Evolutionary conservation across 257 asterid species (phyloP).

Genomic region (Verbascum thapsus): DNA sequence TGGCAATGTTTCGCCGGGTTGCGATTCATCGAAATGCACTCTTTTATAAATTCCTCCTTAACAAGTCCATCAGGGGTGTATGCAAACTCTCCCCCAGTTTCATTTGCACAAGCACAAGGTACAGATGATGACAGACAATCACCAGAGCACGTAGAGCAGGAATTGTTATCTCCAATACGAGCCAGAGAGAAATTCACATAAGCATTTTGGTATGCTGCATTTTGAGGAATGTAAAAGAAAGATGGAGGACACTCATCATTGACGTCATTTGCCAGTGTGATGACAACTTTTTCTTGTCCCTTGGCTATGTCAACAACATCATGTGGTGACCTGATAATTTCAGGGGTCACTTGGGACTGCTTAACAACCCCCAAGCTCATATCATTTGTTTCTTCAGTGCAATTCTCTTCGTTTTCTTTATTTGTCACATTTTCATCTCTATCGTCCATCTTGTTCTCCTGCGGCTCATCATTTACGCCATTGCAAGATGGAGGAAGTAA

Average conservation of each 20-base stretch:
- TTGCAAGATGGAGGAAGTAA: slow-evolving; percentile 38
- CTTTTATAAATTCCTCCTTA: slow-evolving; percentile 71
- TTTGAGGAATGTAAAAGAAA: slow-evolving; percentile 77
- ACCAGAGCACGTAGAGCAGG: slow-evolving; percentile 71
- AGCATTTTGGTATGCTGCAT: slow-evolving; percentile 73
- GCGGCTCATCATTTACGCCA: slow-evolving; percentile 35
- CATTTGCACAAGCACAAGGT: slow-evolving; percentile 81
- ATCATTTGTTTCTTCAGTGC: too few relatives aligned
- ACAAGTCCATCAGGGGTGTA: slow-evolving; percentile 82
- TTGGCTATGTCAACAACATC: slow-evolving; percentile 68
- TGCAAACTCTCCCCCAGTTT: slow-evolving; percentile 80
- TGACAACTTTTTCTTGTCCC: slow-evolving; percentile 73
- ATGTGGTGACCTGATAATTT: slow-evolving; percentile 37
- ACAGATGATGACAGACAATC: slow-evolving; percentile 63
- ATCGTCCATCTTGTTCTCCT: slow-evolving; percentile 34
- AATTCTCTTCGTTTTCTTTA: too few relatives aligned
- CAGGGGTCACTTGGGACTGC: slow-evolving; percentile 41
- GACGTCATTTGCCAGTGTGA: slow-evolving; percentile 67
- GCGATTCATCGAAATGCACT: slow-evolving; percentile 75
- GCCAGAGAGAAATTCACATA: slow-evolving; percentile 66
- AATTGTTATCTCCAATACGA: slow-evolving; percentile 60
- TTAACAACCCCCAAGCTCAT: slow-evolving; percentile 42
- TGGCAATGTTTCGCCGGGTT: slow-evolving; percentile 68
- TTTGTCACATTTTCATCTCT: slow-evolving; percentile 34
- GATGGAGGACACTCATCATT: slow-evolving; percentile 61